These are phyloP conservation scores for Juglanconis oblonga DNA, from an alignment of 2,329 filamentous ascomycete genomes.

Conservation along the genomic window DNA sequence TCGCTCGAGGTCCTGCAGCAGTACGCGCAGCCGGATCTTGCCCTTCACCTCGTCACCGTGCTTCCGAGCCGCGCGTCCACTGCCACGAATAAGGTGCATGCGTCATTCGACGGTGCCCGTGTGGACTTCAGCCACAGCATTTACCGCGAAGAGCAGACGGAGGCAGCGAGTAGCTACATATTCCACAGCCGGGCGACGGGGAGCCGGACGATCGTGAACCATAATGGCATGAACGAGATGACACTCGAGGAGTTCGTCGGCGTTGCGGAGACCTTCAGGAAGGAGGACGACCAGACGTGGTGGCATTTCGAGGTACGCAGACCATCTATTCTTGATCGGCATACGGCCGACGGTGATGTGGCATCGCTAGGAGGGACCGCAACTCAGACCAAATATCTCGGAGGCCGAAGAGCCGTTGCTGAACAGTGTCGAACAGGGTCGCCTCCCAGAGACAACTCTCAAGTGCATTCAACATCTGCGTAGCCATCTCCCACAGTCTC, in stretches of 20 bases:
- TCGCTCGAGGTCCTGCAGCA: slow-evolving; percentile 68
- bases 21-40: slow-evolving; percentile 36
- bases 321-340: background rate
- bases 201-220: slow-evolving; percentile 68
- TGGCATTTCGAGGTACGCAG: slow-evolving; percentile 68
- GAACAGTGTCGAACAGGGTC: slow-evolving; percentile 45
- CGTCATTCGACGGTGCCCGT: slow-evolving; percentile 46
- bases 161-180: slow-evolving; percentile 68
- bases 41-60: slow-evolving; percentile 44
- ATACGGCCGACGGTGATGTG: background rate
- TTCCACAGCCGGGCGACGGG: slow-evolving; percentile 57
- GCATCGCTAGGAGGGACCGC: background rate
- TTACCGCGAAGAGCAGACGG: slow-evolving; percentile 50
- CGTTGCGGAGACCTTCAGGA: slow-evolving; percentile 37
- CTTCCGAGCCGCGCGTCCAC: slow-evolving; percentile 53
- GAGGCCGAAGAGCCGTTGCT: slow-evolving; percentile 1
- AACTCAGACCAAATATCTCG: background rate
- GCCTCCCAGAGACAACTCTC: slow-evolving; percentile 59
- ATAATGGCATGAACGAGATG: slow-evolving; percentile 68
- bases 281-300: slow-evolving; percentile 45
- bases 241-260: slow-evolving; percentile 55
- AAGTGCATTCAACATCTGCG: slow-evolving; percentile 58
- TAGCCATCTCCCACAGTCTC: slow-evolving; percentile 37
- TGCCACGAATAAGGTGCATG: slow-evolving; percentile 49
- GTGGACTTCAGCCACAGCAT: slow-evolving; percentile 57